These are phyloP conservation scores for Colletotrichum sp. DNA, from an alignment of 2,329 filamentous ascomycete genomes.

Conservation along the genomic window DNA sequence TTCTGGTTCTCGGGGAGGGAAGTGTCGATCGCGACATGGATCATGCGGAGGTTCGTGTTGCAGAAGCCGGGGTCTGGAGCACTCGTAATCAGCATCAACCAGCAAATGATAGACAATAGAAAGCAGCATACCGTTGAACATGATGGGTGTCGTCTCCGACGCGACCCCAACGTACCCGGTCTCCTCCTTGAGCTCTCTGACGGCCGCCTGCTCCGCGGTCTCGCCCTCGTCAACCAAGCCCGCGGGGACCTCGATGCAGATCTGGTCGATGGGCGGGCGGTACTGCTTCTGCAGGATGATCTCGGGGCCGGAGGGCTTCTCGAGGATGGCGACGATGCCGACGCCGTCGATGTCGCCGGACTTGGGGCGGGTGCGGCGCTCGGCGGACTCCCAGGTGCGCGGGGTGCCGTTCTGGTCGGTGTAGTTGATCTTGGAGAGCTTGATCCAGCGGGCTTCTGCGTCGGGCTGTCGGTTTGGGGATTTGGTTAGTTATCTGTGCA, in stretches of 20 bases:
- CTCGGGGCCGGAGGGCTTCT: slow-evolving; percentile 56
- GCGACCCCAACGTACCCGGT: slow-evolving; percentile 67
- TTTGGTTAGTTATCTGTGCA: neutral
- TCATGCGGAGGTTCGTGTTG: slow-evolving; percentile 71
- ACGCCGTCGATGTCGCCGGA: slow-evolving; percentile 72
- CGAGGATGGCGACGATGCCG: slow-evolving; percentile 73
- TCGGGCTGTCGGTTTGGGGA: slow-evolving; percentile 40
- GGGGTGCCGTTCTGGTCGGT: slow-evolving; percentile 62
- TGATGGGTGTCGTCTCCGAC: slow-evolving; percentile 65
- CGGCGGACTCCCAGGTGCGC: slow-evolving; percentile 75
- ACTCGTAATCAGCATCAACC: neutral
- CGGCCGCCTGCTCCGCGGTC: slow-evolving; percentile 63
- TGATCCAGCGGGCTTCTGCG: slow-evolving; percentile 64
- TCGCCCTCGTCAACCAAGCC: slow-evolving; percentile 68
- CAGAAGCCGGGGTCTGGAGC: slow-evolving; percentile 64
- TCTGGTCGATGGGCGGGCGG: slow-evolving; percentile 63
- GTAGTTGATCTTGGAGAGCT: slow-evolving; percentile 68
- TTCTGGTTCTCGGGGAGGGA: slow-evolving; percentile 71
- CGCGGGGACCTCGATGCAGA: slow-evolving; percentile 69
- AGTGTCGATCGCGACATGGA: slow-evolving; percentile 78
- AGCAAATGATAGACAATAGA: neutral
- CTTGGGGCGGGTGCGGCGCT: slow-evolving; percentile 70
- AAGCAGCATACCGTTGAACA: slow-evolving; percentile 60
- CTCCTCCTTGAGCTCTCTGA: slow-evolving; percentile 70
- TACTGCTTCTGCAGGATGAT: slow-evolving; percentile 72